Evolutionary conservation across 1,284 basidiomycete genomes (phyloP), one percentile per base, ranked within the genome.

Genomic region (Austroboletus niveus): DNA sequence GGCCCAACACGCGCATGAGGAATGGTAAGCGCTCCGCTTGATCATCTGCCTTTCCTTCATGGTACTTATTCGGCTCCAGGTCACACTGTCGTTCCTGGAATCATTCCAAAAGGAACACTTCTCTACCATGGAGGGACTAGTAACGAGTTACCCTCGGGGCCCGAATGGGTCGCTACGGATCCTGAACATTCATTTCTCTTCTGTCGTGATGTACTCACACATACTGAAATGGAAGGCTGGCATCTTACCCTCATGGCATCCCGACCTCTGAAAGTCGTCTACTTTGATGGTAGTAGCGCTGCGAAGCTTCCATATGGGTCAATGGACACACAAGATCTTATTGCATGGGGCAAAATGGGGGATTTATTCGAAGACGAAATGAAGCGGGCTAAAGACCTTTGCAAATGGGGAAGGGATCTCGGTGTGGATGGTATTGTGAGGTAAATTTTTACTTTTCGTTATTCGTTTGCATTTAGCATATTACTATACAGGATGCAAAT

Each of bases 1-100:
- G 78, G 79, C 75, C 77, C 2, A 78, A 81, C 51, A 77, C 75
- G 1, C 68, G 72, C 9, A 75, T 75, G 58, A 70, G 74, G 38
- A 80, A 80, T 58, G 77, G 75, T 72, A 49, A 36, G 60, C 2
- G 5, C 4, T 29, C 6, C 27, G 4, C 5, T 3, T 31, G 30
- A 4, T 4, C 0, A 5, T 2, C 2, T 4, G 6, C 8, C 15
- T 5, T 29, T 8, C 11, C 29, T 31, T 14, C n/a, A n/a, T n/a
- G n/a, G n/a, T n/a, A n/a, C n/a, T 71, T 2, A 6, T 41, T 1
- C 1, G 35, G 30, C n/a, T 4, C 6, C 2, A 32, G 75, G 77
- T 4, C 77, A 79, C 52, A 71, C 58, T 29, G 61, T 79, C 24
- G 70, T 79, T n/a, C 73, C 71, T 0, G 76, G 69, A 9, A 66